These are phyloP conservation scores for Rhodotorula sp. DNA, from an alignment of 1,284 basidiomycete genomes.

Conservation along the genomic window DNA sequence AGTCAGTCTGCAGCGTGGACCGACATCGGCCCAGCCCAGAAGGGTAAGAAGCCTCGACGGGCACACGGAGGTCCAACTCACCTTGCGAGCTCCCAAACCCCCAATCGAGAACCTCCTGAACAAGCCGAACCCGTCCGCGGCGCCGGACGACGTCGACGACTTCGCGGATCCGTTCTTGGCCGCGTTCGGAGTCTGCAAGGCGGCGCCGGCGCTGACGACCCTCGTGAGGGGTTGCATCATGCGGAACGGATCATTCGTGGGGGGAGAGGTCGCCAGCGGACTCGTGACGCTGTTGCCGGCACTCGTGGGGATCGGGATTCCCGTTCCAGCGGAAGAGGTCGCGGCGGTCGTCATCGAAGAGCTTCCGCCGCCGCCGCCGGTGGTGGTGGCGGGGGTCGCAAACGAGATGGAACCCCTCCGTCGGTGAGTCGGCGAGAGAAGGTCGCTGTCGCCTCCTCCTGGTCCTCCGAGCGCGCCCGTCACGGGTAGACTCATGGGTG, in stretches of 20 bases:
- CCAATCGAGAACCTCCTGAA: conserved; percentile 35
- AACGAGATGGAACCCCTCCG: conserved; percentile 16
- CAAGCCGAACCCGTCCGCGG: conserved; percentile 27
- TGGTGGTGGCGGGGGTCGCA: conserved; percentile 18
- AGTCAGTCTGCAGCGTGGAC: too few species aligned
- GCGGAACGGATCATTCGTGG: conserved; percentile 11
- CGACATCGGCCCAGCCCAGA: too few species aligned
- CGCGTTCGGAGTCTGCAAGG: conserved; percentile 16
- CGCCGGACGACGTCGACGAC: background rate
- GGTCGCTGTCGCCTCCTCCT: background rate
- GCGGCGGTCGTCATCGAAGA: background rate
- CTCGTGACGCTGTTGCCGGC: background rate
- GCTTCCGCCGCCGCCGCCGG: background rate
- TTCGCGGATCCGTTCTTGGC: background rate
- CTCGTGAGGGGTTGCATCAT: conserved; percentile 34
- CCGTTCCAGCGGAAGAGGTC: background rate
- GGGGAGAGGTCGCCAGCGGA: conserved; percentile 1
- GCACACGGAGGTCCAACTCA: conserved; percentile 1
- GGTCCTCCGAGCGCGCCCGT: background rate
- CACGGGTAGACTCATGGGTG: background rate
- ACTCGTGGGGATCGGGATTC: background rate
- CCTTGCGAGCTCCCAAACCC: conserved; percentile 31
- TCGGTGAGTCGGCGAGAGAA: background rate
- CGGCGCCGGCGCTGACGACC: conserved; percentile 35
- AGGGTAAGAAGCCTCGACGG: too few species aligned